Evolutionary conservation across 139 green algal genomes (phyloP).

Genomic region (Chlamydomonas incerta): DNA sequence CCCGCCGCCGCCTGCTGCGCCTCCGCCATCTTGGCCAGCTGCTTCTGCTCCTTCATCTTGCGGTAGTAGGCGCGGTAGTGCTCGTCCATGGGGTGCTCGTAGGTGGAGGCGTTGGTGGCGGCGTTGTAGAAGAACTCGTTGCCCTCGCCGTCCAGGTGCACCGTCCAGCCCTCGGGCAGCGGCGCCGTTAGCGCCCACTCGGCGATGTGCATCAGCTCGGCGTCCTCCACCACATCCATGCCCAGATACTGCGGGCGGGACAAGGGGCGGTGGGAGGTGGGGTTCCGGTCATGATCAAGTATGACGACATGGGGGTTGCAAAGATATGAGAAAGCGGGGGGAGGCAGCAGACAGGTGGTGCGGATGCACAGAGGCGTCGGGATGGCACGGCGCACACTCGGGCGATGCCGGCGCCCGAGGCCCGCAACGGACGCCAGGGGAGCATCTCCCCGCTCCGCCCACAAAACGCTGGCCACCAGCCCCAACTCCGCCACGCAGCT

Average conservation of each 20-base stretch:
- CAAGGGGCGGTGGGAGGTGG: not conserved
- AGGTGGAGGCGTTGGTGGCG: slow-evolving; percentile 64
- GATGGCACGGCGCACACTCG: too few relatives aligned
- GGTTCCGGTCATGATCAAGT: too few relatives aligned
- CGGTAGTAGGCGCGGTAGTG: slow-evolving; percentile 64
- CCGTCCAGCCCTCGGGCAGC: slow-evolving; percentile 78
- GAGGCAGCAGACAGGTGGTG: too few relatives aligned
- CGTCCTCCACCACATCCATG: slow-evolving; percentile 69
- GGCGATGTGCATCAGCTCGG: slow-evolving; percentile 81
- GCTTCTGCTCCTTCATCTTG: slow-evolving; percentile 50
- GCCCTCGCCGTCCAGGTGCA: slow-evolving; percentile 63
- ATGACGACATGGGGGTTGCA: too few relatives aligned
- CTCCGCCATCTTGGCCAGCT: slow-evolving; percentile 31
- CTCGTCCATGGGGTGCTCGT: slow-evolving; percentile 85
- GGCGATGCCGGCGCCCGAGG: too few relatives aligned
- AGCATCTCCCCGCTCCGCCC: too few relatives aligned
- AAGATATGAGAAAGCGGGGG: too few relatives aligned
- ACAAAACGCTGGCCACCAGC: too few relatives aligned
- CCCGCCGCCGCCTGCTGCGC: slow-evolving; percentile 27
- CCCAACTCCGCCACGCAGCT: too few relatives aligned
- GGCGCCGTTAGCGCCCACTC: slow-evolving; percentile 82
- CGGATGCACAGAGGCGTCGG: too few relatives aligned
- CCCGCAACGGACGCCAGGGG: too few relatives aligned
- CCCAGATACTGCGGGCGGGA: slow-evolving; percentile 53
- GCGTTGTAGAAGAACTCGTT: slow-evolving; percentile 80